Conservation (phyloP, 2,329 filamentous ascomycete species). For the Aspergillus novoparasiticus region DNA sequence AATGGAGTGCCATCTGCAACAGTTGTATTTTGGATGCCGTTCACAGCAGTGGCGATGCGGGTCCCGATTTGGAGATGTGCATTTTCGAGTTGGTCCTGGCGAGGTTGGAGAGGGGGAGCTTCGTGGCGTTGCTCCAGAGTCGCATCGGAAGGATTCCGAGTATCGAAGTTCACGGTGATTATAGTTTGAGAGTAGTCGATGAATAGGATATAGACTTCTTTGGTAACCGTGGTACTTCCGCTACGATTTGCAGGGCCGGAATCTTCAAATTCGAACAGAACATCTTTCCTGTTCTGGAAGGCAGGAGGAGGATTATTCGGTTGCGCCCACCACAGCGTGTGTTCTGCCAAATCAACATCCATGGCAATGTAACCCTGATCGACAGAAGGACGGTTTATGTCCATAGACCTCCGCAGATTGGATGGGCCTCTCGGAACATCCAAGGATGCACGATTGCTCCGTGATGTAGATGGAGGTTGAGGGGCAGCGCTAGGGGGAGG, state of each 20-base stretch:
- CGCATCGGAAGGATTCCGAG: slow-evolving; percentile 71
- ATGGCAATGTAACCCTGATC: slow-evolving; percentile 85
- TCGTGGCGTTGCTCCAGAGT: slow-evolving; percentile 85
- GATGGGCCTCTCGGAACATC: slow-evolving; percentile 62
- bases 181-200: slow-evolving; percentile 96
- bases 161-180: slow-evolving; percentile 77
- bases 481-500: slow-evolving; percentile 35
- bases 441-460: slow-evolving; percentile 60
- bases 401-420: slow-evolving; percentile 66
- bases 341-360: slow-evolving; percentile 76
- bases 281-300: slow-evolving; percentile 79
- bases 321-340: slow-evolving; percentile 85
- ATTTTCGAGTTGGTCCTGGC: slow-evolving; percentile 90
- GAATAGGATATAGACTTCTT: slow-evolving; percentile 85
- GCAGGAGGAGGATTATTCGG: slow-evolving; percentile 76
- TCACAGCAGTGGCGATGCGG: slow-evolving; percentile 71
- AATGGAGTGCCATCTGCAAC: slow-evolving; percentile 84
- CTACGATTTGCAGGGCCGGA: slow-evolving; percentile 69
- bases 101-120: slow-evolving; percentile 73
- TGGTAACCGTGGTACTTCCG: slow-evolving; percentile 71
- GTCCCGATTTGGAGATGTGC: slow-evolving; percentile 80
- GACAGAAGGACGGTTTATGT: slow-evolving; percentile 71
- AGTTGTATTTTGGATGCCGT: slow-evolving; percentile 73
- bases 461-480: slow-evolving; percentile 49
- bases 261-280: slow-evolving; percentile 82